Percentiles rank a stretch among this genome's conserved stretches.
Conservation (phyloP, 495 filamentous ascomycete genomes). For the Achaetomiella virescens region DNA sequence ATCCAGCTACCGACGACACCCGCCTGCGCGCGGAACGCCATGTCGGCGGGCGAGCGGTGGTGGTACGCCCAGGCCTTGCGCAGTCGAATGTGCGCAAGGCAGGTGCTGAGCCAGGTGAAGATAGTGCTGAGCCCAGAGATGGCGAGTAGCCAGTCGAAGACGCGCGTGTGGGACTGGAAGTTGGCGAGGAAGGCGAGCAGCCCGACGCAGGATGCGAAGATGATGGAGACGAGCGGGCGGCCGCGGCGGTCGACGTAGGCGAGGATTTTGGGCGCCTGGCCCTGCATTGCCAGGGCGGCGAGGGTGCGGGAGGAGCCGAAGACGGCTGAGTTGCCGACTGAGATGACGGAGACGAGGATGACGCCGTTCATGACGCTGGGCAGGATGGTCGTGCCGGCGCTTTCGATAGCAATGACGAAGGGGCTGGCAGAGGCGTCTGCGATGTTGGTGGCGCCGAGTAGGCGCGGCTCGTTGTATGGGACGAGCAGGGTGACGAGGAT, state of each 20-base stretch:
- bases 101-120: conserved; percentile 93
- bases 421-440: conserved; percentile 72
- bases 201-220: conserved; percentile 62
- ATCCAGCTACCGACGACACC: conserved; percentile 82
- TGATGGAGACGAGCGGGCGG: conserved; percentile 69
- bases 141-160: conserved; percentile 86
- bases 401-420: conserved; percentile 81
- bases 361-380: conserved; percentile 86
- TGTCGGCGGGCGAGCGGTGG: conserved; percentile 66
- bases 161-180: conserved; percentile 49
- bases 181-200: conserved; percentile 75
- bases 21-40: conserved; percentile 76
- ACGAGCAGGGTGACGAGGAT: conserved; percentile 71
- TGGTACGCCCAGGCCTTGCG: conserved; percentile 69
- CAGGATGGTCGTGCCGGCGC: conserved; percentile 67
- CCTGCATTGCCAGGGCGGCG: conserved; percentile 78
- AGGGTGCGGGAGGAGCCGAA: conserved; percentile 86
- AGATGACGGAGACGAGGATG: conserved; percentile 82
- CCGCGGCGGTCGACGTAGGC: conserved; percentile 80
- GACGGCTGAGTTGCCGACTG: conserved; percentile 81
- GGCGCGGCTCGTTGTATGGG: conserved; percentile 56
- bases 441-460: conserved; percentile 47
- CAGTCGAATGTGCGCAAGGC: conserved; percentile 84
- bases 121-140: conserved; percentile 82
- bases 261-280: conserved; percentile 70